A percentile compares a stretch with the other conserved stretches of the same genome.
These are phyloP conservation scores for Nakazawaea wyomingensis DNA, from an alignment of 805 yeast genomes.

Conservation along the genomic window DNA sequence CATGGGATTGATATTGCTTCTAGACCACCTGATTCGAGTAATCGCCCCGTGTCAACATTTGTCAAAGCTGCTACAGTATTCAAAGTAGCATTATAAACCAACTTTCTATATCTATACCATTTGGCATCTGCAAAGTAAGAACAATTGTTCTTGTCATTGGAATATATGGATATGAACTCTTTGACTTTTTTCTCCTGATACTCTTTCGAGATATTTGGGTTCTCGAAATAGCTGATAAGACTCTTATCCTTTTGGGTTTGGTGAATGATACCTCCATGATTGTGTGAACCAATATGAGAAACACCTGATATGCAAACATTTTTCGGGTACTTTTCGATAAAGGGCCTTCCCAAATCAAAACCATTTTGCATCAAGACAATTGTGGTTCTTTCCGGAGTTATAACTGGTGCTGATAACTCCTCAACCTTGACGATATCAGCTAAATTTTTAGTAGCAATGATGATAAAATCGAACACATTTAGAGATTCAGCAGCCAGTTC, in stretches of 20 bases:
- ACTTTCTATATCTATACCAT: conserved; percentile 57
- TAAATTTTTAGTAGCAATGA: conserved; percentile 54
- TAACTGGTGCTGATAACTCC: conserved; percentile 45
- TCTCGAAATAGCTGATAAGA: conserved; percentile 48
- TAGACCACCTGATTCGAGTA: conserved; percentile 37
- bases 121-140: conserved; percentile 39
- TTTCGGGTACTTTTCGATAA: conserved; percentile 45
- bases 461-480: conserved; percentile 44
- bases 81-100: conserved; percentile 63
- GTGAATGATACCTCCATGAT: conserved; percentile 39
- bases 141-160: conserved; percentile 36
- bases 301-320: conserved; percentile 56
- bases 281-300: conserved; percentile 57
- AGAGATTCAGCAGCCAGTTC: conserved; percentile 36
- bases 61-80: conserved; percentile 61
- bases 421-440: conserved; percentile 53
- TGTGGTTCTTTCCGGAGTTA: conserved; percentile 39
- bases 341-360: conserved; percentile 53
- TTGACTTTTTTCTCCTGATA: conserved; percentile 30
- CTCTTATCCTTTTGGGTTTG: conserved; percentile 49
- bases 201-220: conserved; percentile 28
- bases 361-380: conserved; percentile 65
- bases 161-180: conserved; percentile 41
- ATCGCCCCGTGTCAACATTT: conserved; percentile 53
- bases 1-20: conserved; percentile 46